Base-by-base conservation (phyloP, 2,329 filamentous ascomycete genomes). In the Arthrobotrys megalospora region DNA sequence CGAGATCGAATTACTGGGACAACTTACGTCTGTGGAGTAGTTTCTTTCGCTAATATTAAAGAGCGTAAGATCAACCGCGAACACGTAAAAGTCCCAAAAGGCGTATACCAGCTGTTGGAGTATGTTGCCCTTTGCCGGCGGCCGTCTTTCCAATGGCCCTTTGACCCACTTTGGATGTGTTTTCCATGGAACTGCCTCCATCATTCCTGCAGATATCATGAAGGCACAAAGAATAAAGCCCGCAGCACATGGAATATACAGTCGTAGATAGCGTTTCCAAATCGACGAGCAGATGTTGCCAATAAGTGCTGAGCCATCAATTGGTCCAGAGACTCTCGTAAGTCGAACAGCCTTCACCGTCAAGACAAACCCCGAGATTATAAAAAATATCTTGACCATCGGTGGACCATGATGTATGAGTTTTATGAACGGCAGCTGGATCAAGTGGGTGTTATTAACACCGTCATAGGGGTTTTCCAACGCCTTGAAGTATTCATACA, bases 361-460 rank as follows among this genome's bases (percentile, higher is more conserved):
- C 7, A 75, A 19, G 0, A 68, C 70, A 28, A 67, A 75, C 8
- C 70, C 70, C 3, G 70, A 68, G n/a, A 68, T 75, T 48, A 75
- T 62, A 28, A 52, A 75, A 62, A 75, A 75, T 19, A 75, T 68
- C 41, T 68, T 75, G 4, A 75, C 62, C 70, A 75, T 75, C 8
- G 70, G 70, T 10, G 62, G 43, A 10, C 63, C 62, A 36, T 67
- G 32, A 10, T 75, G 70, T 16, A 75, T 19, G 10, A 75, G 63
- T 36, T 75, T 75, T 19, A 75, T 36, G 8, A 68, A 24, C 11
- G 70, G 70, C 3, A 75, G 24, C 36, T 75, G 70, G 16, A 62
- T 10, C 6, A 62, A 21, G 12, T 16, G 10, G 6, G 36, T 50
- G 14, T 75, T 38, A 21, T 67, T 6, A 36, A 36, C 32, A 12